phyloP scores from a whole-genome alignment of 2,329 filamentous ascomycete species.

The Achaetomium macrosporum region DNA sequence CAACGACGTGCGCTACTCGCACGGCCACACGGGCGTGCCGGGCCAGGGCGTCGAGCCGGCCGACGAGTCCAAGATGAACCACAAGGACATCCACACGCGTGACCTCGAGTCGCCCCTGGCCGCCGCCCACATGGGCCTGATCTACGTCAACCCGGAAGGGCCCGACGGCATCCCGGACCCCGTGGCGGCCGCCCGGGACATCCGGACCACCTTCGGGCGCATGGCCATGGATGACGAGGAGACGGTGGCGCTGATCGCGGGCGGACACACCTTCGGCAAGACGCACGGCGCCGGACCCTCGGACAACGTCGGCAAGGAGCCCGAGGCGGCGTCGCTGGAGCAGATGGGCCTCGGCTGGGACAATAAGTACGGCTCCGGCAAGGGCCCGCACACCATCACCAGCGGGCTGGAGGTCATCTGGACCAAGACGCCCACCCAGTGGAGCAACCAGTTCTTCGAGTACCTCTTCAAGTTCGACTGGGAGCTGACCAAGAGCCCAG shows the following conservation, averaged over 20 bases:
- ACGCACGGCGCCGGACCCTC: slow-evolving; percentile 66
- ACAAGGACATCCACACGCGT: slow-evolving; percentile 50
- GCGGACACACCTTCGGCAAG: slow-evolving; percentile 76
- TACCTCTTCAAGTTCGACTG: slow-evolving; percentile 75
- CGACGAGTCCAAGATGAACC: slow-evolving; percentile 33
- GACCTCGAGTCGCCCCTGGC: slow-evolving; percentile 63
- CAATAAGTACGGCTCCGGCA: slow-evolving; percentile 59
- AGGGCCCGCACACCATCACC: slow-evolving; percentile 68
- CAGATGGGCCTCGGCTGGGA: slow-evolving; percentile 68
- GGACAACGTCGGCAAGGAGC: slow-evolving; percentile 61
- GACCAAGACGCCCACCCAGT: slow-evolving; percentile 70
- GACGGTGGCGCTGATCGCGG: slow-evolving; percentile 72
- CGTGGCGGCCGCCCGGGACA: slow-evolving; percentile 62
- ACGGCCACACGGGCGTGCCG: slow-evolving; percentile 42
- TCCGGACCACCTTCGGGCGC: slow-evolving; percentile 66
- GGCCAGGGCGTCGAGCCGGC: slow-evolving; percentile 30
- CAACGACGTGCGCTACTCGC: slow-evolving; percentile 63
- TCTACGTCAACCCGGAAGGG: slow-evolving; percentile 78
- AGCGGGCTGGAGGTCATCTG: slow-evolving; percentile 73
- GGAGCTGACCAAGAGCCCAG: slow-evolving; percentile 69
- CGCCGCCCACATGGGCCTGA: slow-evolving; percentile 68
- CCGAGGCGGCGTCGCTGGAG: slow-evolving; percentile 57
- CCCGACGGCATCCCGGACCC: slow-evolving; percentile 68
- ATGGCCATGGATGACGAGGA: slow-evolving; percentile 84
- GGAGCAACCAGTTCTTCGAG: slow-evolving; percentile 68